A percentile compares a stretch with the other conserved stretches of the same genome.
phyloP scores from a whole-genome alignment of 1,139 yeast genomes.

The Hansenula lynferdii region DNA sequence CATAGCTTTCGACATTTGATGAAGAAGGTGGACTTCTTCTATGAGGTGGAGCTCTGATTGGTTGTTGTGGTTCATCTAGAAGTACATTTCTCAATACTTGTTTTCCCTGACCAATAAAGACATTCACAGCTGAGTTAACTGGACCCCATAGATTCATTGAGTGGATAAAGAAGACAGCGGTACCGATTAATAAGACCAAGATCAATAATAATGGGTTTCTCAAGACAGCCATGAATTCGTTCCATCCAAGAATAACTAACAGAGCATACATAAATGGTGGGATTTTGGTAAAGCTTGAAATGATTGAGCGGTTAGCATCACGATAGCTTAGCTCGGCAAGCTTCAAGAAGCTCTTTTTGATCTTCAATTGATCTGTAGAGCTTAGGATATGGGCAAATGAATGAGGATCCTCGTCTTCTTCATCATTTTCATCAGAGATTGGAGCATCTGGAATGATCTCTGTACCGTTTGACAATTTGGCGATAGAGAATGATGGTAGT shows the following conservation, averaged over 20 bases:
- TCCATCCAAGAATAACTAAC: constrained; percentile 84
- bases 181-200: constrained; percentile 46
- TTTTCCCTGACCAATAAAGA: constrained; percentile 53
- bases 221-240: constrained; percentile 84
- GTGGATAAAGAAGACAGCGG: constrained; percentile 64
- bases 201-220: constrained; percentile 79
- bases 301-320: constrained; percentile 77
- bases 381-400: constrained; percentile 56
- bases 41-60: constrained; percentile 4
- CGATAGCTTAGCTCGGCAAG: constrained; percentile 78
- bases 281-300: constrained; percentile 67
- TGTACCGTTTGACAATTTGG: constrained; percentile 47
- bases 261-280: constrained; percentile 79
- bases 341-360: constrained; percentile 60
- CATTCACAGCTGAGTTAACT: constrained; percentile 52
- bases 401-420: constrained; percentile 37
- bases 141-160: constrained; percentile 75
- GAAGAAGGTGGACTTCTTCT: background rate
- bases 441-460: constrained; percentile 56
- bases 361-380: constrained; percentile 51
- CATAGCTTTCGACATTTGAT: constrained; percentile 9
- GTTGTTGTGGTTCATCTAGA: constrained; percentile 20
- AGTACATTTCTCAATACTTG: constrained; percentile 36
- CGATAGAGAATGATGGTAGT: constrained; percentile 57
- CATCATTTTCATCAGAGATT: constrained; percentile 32